Conservation (phyloP, 768 basidiomycete species). For the Suillus clintonianus region DNA sequence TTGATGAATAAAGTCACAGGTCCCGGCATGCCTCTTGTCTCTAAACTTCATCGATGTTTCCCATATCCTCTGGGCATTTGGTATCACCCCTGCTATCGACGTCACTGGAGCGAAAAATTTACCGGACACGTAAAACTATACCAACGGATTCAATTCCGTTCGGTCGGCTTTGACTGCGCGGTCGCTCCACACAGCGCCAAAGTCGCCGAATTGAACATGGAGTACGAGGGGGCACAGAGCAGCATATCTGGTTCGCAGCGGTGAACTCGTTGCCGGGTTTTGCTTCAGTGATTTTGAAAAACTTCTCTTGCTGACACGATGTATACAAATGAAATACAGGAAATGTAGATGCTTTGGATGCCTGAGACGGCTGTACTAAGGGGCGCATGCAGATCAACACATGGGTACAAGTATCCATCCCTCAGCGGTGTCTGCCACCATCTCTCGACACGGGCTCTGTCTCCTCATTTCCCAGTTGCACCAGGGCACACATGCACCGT, state of each 20-base stretch:
- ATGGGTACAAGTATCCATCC: neutral
- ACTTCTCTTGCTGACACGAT: neutral
- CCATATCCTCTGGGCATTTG: slow-evolving; percentile 16
- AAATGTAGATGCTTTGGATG: neutral
- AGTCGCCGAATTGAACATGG: neutral
- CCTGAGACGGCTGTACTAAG: neutral
- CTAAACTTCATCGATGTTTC: slow-evolving; percentile 17
- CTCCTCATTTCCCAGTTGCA: neutral
- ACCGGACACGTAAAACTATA: slow-evolving; percentile 31
- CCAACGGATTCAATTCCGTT: slow-evolving; percentile 38
- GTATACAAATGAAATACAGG: neutral
- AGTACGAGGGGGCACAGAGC: neutral
- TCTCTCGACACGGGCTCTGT: neutral
- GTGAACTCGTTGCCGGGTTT: neutral
- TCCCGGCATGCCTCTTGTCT: slow-evolving; percentile 20
- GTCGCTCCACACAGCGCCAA: slow-evolving; percentile 26
- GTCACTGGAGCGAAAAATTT: neutral
- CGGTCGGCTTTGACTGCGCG: slow-evolving; percentile 34
- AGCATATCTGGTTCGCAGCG: neutral
- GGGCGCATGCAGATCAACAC: neutral
- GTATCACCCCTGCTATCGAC: slow-evolving; percentile 6
- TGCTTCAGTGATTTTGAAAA: neutral
- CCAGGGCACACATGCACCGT: slow-evolving; percentile 5
- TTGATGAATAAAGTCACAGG: neutral
- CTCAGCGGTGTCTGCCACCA: neutral